Conservation (phyloP, 2,329 filamentous ascomycete species). For the Fusarium compactum region DNA sequence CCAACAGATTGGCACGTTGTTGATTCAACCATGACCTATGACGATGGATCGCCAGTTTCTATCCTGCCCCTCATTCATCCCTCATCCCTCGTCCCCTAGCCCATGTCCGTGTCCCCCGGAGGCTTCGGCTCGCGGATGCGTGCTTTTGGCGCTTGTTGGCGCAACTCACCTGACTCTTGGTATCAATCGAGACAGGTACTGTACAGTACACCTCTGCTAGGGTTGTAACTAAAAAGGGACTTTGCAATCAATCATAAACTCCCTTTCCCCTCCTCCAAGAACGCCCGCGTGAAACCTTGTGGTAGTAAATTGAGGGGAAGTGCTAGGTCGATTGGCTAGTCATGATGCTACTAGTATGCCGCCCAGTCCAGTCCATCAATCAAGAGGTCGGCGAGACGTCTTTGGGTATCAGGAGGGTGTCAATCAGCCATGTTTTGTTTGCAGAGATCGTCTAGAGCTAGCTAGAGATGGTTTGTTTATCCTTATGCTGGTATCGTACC, state of each 20-base stretch:
- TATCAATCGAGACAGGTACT: conserved; percentile 15
- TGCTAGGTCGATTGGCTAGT: conserved; percentile 33
- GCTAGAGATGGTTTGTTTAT: not conserved
- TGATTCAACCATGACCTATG: conserved; percentile 32
- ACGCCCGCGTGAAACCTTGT: conserved; percentile 46
- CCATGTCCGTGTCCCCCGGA: conserved; percentile 35
- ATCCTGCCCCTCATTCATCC: conserved; percentile 23
- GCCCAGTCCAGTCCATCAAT: conserved; percentile 11
- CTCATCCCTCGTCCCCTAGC: not conserved
- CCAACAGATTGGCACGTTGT: conserved; percentile 30
- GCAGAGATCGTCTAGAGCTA: conserved; percentile 16
- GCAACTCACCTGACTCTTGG: conserved; percentile 45
- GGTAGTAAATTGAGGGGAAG: conserved; percentile 42
- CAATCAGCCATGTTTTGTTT: conserved; percentile 29
- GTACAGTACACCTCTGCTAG: not conserved
- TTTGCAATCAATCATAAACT: conserved; percentile 23
- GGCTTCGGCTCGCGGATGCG: conserved; percentile 44
- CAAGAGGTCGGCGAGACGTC: conserved; percentile 21
- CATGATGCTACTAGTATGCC: conserved; percentile 12
- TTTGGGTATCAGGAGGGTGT: conserved; percentile 35
- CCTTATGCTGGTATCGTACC: conserved; percentile 40
- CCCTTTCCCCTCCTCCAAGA: conserved; percentile 6
- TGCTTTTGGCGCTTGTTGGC: conserved; percentile 40
- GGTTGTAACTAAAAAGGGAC: conserved; percentile 13
- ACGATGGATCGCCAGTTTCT: conserved; percentile 45